phyloP scores from a whole-genome alignment of 768 basidiomycete genomes.

The Suillus sp. region DNA sequence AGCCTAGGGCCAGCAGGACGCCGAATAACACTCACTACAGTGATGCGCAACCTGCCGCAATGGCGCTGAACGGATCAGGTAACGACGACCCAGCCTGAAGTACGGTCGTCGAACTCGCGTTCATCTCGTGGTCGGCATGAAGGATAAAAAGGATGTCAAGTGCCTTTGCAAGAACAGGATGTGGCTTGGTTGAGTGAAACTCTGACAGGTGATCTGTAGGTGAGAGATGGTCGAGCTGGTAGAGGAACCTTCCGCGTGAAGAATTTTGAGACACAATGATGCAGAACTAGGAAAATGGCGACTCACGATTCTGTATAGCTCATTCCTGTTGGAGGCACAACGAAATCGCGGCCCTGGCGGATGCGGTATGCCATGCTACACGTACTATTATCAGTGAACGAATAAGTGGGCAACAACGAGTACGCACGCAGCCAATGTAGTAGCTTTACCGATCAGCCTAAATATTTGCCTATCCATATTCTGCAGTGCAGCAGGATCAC shows the following conservation, averaged over 20 bases:
- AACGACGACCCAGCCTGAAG: constrained; percentile 87
- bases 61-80: constrained; percentile 87
- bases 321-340: constrained; percentile 77
- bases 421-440: constrained; percentile 80
- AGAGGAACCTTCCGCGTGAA: constrained; percentile 63
- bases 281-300: not conserved
- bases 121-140: constrained; percentile 90
- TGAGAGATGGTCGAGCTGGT: constrained; percentile 82
- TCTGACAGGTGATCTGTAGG: constrained; percentile 32
- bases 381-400: constrained; percentile 1
- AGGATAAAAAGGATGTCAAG: constrained; percentile 86
- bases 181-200: constrained; percentile 63
- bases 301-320: constrained; percentile 80
- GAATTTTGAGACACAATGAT: constrained; percentile 2
- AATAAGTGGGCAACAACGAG: not conserved
- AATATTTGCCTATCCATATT: constrained; percentile 93
- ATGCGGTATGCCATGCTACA: constrained; percentile 89
- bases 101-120: constrained; percentile 83
- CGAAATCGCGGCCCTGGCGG: constrained; percentile 87
- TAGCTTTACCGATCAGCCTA: constrained; percentile 84
- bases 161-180: constrained; percentile 84
- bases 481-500: constrained; percentile 64
- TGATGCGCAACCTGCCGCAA: constrained; percentile 88
- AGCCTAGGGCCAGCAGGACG: not conserved
- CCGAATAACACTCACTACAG: constrained; percentile 65